Conservation (phyloP, 306 rosid genomes). For the Trifolium subterraneum region DNA sequence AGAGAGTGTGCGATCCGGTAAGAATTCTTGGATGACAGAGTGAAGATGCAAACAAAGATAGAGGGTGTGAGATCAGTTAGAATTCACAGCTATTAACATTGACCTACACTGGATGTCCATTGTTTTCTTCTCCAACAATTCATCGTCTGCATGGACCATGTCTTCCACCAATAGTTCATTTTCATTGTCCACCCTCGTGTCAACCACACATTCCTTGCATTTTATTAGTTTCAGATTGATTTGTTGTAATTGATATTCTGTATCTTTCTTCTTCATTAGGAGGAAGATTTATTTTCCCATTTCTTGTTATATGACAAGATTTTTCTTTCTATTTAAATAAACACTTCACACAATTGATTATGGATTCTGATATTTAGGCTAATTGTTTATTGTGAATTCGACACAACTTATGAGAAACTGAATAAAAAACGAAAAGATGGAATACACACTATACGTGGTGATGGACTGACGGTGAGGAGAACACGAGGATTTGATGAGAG, state of each 20-base stretch:
- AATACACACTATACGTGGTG: no score
- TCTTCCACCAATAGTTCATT: background rate
- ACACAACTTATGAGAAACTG: no score
- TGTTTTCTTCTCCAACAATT: background rate
- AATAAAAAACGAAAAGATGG: no score
- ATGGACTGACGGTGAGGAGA: no score
- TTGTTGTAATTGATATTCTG: constrained; percentile 31
- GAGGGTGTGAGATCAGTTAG: background rate
- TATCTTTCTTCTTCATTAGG: constrained; percentile 19
- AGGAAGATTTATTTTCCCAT: constrained; percentile 9
- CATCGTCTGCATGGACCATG: background rate
- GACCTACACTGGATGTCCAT: background rate
- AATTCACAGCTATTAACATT: background rate
- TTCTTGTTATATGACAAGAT: constrained; percentile 5
- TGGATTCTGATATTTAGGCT: background rate
- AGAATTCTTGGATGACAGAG: background rate
- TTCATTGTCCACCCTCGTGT: background rate
- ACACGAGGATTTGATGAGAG: no score
- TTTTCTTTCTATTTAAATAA: constrained; percentile 11
- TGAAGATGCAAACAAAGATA: background rate
- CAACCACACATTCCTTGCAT: constrained; percentile 2
- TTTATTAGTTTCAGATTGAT: constrained; percentile 30
- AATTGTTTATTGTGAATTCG: no score
- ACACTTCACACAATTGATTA: constrained; percentile 4
- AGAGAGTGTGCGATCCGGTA: background rate